phyloP scores from a whole-genome alignment of 345 rosid species.

The Rubroshorea leprosula region DNA sequence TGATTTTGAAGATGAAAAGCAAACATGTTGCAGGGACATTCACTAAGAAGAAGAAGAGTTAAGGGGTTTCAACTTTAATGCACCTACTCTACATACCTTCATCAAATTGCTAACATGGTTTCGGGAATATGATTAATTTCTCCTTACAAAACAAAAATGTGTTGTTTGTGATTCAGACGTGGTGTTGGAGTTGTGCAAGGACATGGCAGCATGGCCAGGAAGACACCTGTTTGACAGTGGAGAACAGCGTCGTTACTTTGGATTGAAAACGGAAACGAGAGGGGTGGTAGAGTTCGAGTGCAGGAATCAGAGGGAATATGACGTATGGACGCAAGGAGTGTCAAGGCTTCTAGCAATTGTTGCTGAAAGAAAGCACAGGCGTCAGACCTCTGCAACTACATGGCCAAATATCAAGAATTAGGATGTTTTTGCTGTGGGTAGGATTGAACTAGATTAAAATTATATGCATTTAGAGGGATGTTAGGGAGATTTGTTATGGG shows the following conservation, averaged over 20 bases:
- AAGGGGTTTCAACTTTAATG: conserved; percentile 14
- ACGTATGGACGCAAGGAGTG: conserved; percentile 79
- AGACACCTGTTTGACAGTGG: conserved; percentile 67
- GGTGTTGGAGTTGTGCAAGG: conserved; percentile 64
- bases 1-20: conserved; percentile 84
- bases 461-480: no score
- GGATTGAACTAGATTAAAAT: neutral
- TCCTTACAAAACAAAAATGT: no score
- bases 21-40: conserved; percentile 74
- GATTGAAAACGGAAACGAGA: conserved; percentile 57
- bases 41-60: conserved; percentile 90
- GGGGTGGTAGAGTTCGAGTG: conserved; percentile 81
- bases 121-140: no score
- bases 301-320: conserved; percentile 66
- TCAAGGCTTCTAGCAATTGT: conserved; percentile 54
- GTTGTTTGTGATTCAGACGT: conserved; percentile 38
- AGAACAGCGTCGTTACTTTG: conserved; percentile 69
- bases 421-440: no score
- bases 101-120: no score
- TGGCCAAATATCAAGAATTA: conserved; percentile 9
- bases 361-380: conserved; percentile 38
- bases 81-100: neutral
- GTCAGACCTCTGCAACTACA: conserved; percentile 14
- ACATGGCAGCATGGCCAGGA: conserved; percentile 88
- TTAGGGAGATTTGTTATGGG: no score